These are phyloP conservation scores for Lachancea mirantina DNA, from an alignment of 805 yeast genomes.

Conservation along the genomic window DNA sequence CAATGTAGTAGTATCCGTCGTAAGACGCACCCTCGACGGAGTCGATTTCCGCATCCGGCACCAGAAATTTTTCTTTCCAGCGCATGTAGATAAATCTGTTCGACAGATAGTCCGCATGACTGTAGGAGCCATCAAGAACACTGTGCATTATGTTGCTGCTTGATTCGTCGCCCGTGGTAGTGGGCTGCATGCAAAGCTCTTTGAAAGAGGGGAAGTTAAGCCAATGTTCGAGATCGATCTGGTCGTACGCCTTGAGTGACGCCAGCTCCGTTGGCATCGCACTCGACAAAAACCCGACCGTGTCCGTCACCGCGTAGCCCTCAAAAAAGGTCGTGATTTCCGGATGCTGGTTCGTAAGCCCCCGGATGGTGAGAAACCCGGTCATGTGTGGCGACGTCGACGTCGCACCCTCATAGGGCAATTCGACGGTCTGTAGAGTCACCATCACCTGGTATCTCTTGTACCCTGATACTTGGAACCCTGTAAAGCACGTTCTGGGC, in stretches of 20 bases:
- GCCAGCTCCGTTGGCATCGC: conserved; percentile 24
- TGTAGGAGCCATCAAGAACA: conserved; percentile 18
- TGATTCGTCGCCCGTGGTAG: conserved; percentile 5
- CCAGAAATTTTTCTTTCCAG: conserved; percentile 87
- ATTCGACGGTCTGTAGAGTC: conserved; percentile 49
- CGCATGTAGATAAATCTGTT: conserved; percentile 70
- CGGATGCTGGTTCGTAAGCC: conserved; percentile 59
- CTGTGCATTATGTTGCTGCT: conserved; percentile 12
- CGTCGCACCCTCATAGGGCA: conserved; percentile 25
- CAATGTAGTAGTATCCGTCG: conserved; percentile 87
- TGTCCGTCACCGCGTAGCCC: conserved; percentile 31
- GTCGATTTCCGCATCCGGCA: conserved; percentile 61
- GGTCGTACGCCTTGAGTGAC: conserved; percentile 56
- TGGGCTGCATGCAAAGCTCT: conserved; percentile 16
- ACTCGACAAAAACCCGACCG: conserved; percentile 25
- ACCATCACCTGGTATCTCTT: conserved; percentile 46
- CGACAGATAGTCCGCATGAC: conserved; percentile 27
- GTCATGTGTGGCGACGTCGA: conserved; percentile 36
- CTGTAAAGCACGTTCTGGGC: conserved; percentile 27
- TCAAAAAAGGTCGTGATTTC: conserved; percentile 70
- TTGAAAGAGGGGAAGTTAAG: conserved; percentile 46
- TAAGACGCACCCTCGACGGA: conserved; percentile 67
- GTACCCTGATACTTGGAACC: conserved; percentile 32
- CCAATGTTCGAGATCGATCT: conserved; percentile 62
- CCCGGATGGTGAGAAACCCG: conserved; percentile 63